Evolutionary conservation across 257 asterid species (phyloP).

Genomic region (Solanum pennellii): DNA sequence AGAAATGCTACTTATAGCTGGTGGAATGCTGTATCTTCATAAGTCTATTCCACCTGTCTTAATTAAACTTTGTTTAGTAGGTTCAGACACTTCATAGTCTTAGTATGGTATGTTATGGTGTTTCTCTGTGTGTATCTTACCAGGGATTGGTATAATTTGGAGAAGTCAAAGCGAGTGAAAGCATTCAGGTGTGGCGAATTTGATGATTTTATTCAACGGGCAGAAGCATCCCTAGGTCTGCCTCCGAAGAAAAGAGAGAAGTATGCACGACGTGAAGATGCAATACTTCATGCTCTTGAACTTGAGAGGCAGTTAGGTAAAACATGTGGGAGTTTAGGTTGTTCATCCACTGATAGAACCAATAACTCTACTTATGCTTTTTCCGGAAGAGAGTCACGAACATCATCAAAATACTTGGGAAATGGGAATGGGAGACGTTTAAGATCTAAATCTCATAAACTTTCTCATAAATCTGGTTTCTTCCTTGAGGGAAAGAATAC

Average conservation of each 20-base stretch:
- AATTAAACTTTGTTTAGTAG: background rate
- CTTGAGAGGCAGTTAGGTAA: conserved; percentile 71
- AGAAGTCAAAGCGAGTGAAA: conserved; percentile 98
- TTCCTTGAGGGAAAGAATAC: conserved; percentile 28
- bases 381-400: conserved; percentile 4
- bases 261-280: conserved; percentile 98
- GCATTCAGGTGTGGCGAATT: conserved; percentile 95
- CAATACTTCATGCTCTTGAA: conserved; percentile 95
- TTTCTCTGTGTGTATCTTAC: conserved; percentile 1
- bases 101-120: background rate
- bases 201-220: conserved; percentile 89
- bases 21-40: background rate
- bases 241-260: conserved; percentile 97
- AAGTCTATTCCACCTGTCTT: background rate
- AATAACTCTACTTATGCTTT: conserved; percentile 34
- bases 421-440: conserved; percentile 28
- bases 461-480: conserved; percentile 25
- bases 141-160: conserved; percentile 99
- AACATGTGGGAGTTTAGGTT: conserved; percentile 53
- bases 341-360: conserved; percentile 33
- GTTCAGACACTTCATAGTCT: background rate
- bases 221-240: conserved; percentile 85
- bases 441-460: conserved; percentile 21
- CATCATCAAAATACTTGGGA: conserved; percentile 34
- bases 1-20: background rate